Conservation (phyloP, 129 eudicot genomes). For the Pseudognaphalium luteoalbum region DNA sequence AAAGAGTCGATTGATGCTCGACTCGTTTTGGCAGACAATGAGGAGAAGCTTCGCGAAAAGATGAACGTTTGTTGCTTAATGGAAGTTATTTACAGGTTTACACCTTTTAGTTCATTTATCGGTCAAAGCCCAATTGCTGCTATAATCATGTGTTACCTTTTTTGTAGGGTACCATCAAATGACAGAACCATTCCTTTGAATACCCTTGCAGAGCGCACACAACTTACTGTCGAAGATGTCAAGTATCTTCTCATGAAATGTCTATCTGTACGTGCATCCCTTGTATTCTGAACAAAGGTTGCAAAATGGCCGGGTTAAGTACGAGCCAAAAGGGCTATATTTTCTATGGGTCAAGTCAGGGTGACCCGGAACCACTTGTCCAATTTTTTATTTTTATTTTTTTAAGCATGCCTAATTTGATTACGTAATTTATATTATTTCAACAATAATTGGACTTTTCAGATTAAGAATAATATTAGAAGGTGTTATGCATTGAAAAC, state of each 20-base stretch:
- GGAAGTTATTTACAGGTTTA: conserved; percentile 88
- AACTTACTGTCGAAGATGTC: conserved; percentile 76
- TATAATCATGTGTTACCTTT: not conserved
- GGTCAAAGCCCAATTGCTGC: not conserved
- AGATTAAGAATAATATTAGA: too few relatives aligned
- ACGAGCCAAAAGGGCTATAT: too few relatives aligned
- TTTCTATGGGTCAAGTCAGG: too few relatives aligned
- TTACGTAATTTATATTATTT: too few relatives aligned
- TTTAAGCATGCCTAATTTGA: too few relatives aligned
- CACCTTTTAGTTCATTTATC: too few relatives aligned
- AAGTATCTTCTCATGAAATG: conserved; percentile 94
- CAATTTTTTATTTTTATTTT: too few relatives aligned
- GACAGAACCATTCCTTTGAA: conserved; percentile 84
- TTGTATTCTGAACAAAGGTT: not conserved
- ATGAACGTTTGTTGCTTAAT: conserved; percentile 86
- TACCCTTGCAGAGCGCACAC: conserved; percentile 83
- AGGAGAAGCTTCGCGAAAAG: conserved; percentile 86
- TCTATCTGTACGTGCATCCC: conserved; percentile 64
- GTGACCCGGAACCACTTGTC: too few relatives aligned
- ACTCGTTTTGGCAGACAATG: conserved; percentile 79
- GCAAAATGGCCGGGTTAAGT: too few relatives aligned
- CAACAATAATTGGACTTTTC: too few relatives aligned
- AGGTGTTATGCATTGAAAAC: too few relatives aligned
- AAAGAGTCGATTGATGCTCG: too few relatives aligned
- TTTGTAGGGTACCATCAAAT: conserved; percentile 82